phyloP scores from a whole-genome alignment of 2,329 filamentous ascomycete genomes.

The Aspergillus sojae region DNA sequence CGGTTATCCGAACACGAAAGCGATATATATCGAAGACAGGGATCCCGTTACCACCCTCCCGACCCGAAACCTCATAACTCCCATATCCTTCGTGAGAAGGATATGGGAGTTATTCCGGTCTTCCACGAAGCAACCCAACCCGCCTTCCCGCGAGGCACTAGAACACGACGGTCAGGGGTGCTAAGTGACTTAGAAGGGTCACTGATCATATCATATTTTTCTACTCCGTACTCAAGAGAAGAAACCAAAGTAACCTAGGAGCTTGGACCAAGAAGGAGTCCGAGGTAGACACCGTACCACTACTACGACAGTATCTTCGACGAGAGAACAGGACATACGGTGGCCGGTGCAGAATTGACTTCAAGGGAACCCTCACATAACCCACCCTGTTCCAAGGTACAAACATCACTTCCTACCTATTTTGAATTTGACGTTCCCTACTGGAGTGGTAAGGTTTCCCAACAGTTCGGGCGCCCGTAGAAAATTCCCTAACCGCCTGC shows the following conservation, averaged over 20 bases:
- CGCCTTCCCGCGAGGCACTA: neutral
- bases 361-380: neutral
- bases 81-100: neutral
- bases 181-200: neutral
- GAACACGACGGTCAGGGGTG: neutral
- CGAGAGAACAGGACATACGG: neutral
- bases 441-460: constrained; percentile 2
- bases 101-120: too few species aligned
- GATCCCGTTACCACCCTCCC: too few species aligned
- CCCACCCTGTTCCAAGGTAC: neutral
- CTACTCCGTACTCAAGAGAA: neutral
- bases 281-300: neutral
- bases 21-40: neutral
- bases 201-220: neutral
- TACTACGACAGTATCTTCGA: neutral
- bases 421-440: neutral
- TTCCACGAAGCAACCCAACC: neutral
- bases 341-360: neutral
- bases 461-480: constrained; percentile 4
- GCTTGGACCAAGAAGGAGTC: neutral
- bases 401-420: too few species aligned
- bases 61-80: too few species aligned
- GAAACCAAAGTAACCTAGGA: neutral
- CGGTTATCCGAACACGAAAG: neutral
- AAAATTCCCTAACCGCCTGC: neutral